Evolutionary conservation across 2,329 filamentous ascomycete genomes (phyloP).

Genomic region (Fusarium sp.): DNA sequence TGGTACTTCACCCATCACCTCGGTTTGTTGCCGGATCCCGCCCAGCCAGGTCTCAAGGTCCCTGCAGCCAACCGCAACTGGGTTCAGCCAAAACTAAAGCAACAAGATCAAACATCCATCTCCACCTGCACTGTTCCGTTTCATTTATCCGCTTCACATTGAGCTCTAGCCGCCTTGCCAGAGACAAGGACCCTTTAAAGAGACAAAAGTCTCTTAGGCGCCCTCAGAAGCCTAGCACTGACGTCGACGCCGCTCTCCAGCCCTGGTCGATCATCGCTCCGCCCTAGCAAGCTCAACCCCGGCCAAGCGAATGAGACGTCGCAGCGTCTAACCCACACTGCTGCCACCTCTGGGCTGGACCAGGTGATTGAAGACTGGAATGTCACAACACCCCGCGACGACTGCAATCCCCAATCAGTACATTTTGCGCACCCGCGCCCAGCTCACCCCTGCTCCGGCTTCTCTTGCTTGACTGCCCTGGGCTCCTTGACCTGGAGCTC

Average conservation of each 20-base stretch:
- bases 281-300: conserved; percentile 41
- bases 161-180: conserved; percentile 35
- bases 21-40: conserved; percentile 37
- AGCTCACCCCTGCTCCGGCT: conserved; percentile 36
- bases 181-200: conserved; percentile 23
- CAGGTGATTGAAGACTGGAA: conserved; percentile 47
- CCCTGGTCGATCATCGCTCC: conserved; percentile 49
- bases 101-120: conserved; percentile 20
- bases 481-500: conserved; percentile 19
- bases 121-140: conserved; percentile 19
- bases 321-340: conserved; percentile 48
- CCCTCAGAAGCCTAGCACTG: conserved; percentile 38
- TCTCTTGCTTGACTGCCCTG: conserved; percentile 7
- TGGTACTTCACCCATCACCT: conserved; percentile 16
- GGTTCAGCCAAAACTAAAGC: conserved; percentile 22
- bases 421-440: conserved; percentile 40
- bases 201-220: conserved; percentile 24
- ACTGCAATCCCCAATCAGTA: conserved; percentile 40
- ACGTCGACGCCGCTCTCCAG: conserved; percentile 38
- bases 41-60: conserved; percentile 32
- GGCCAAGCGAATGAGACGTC: conserved; percentile 50
- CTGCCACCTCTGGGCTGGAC: conserved; percentile 43
- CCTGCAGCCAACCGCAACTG: conserved; percentile 40
- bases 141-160: conserved; percentile 28
- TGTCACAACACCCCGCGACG: conserved; percentile 46